phyloP scores from a whole-genome alignment of 2,329 filamentous ascomycete species.

The Domatiomyces globalis region DNA sequence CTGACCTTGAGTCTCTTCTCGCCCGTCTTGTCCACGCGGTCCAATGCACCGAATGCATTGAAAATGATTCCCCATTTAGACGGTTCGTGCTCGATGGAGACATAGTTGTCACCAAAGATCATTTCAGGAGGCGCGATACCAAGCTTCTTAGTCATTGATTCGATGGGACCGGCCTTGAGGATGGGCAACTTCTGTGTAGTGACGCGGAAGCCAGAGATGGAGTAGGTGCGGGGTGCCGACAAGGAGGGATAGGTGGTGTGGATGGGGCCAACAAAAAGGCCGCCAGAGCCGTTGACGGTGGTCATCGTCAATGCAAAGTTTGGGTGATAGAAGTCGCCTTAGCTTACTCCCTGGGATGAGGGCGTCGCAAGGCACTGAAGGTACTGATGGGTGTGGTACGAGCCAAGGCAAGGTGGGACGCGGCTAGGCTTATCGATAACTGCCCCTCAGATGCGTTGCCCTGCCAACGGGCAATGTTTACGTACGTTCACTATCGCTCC shows the following conservation, averaged over 20 bases:
- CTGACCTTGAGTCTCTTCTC: slow-evolving; percentile 82
- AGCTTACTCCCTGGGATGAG: background rate
- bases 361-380: no score
- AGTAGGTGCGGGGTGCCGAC: slow-evolving; percentile 40
- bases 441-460: background rate
- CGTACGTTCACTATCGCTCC: no score
- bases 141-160: slow-evolving; percentile 62
- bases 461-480: background rate
- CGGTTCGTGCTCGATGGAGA: slow-evolving; percentile 57
- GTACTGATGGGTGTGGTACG: no score
- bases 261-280: slow-evolving; percentile 9
- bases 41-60: slow-evolving; percentile 73
- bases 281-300: slow-evolving; percentile 10
- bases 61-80: slow-evolving; percentile 70
- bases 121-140: slow-evolving; percentile 89
- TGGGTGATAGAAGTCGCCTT: background rate
- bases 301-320: slow-evolving; percentile 7
- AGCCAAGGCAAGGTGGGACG: no score
- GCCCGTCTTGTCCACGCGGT: slow-evolving; percentile 87
- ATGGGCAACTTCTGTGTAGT: slow-evolving; percentile 84
- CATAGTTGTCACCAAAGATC: slow-evolving; percentile 95
- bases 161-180: slow-evolving; percentile 79
- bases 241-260: slow-evolving; percentile 37
- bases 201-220: slow-evolving; percentile 57
- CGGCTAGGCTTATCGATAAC: no score